Base-by-base conservation (phyloP, 441 rosid species). In the Erodium chrysanthum region DNA sequence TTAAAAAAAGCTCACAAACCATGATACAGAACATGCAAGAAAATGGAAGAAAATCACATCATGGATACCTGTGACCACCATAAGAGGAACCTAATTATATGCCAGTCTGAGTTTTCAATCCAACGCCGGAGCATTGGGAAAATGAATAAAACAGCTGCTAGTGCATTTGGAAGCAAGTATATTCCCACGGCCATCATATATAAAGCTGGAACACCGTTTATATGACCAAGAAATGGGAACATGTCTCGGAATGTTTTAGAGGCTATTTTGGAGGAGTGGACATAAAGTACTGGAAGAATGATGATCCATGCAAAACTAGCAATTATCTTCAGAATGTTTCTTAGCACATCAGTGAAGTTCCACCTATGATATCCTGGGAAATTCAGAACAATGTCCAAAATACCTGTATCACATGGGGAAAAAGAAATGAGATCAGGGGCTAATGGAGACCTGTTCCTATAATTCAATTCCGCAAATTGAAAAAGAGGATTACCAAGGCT, bases 51-150 rank as follows among this genome's bases (percentile, higher is more conserved):
- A 10, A 58, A 58, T 5, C 73, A 20, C 42, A 65, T 14, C 0
- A n/a, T 70, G 67, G 64, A 52, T 84, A 92, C 98, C 97, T 95
- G 97, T 64, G 99, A 90, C 99, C 98, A 95, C 99, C 99, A 90
- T 76, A 95, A 74, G 37, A 95, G 98, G 67, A 95, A 70, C 80
- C 98, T 80, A 70, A 95, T 69, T 61, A 92, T 78, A 76, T 83
- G 89, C 98, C 98, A 92, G 78, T 92, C 96, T 66, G 98, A 95
- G 83, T 86, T 92, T 80, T 92, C 99, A 70, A 92, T 92, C 94
- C 96, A 95, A 67, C 97, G 90, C 23, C 97, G 86, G 60, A 95
- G 86, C 98, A 95, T 92, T 63, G 97, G 98, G 67, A 95, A 92
- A 77, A 92, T 79, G 76, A 92, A 95, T 82, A 92, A 85, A 65